Conservation (phyloP, 768 basidiomycete species). For the Amanita rimosa region DNA sequence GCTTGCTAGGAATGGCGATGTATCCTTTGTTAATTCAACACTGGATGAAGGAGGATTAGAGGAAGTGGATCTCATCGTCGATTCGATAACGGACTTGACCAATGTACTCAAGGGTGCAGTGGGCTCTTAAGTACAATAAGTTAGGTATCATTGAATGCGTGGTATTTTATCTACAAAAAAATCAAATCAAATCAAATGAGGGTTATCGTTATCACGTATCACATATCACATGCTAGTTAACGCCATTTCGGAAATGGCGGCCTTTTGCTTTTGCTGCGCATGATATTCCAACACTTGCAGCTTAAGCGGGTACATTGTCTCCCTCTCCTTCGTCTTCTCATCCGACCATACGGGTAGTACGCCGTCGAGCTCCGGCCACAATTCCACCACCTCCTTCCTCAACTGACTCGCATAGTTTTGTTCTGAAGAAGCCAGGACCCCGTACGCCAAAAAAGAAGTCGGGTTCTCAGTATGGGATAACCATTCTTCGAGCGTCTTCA, state of each 20-base stretch:
- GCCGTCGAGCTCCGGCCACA: conserved; percentile 17
- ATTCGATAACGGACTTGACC: conserved; percentile 41
- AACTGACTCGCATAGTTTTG: conserved; percentile 23
- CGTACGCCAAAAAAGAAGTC: conserved; percentile 24
- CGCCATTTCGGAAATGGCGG: too few species aligned
- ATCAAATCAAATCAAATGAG: too few species aligned
- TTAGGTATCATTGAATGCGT: too few species aligned
- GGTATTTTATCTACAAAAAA: too few species aligned
- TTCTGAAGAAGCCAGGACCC: conserved; percentile 23
- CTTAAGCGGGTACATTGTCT: conserved; percentile 25
- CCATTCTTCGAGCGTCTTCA: conserved; percentile 15
- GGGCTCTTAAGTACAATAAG: too few species aligned
- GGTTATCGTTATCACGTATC: too few species aligned
- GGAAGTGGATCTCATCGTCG: conserved; percentile 45
- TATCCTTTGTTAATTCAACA: conserved; percentile 18
- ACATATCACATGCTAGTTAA: too few species aligned
- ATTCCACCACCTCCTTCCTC: conserved; percentile 20
- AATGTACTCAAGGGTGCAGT: conserved; percentile 11
- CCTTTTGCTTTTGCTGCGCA: too few species aligned
- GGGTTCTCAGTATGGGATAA: conserved; percentile 13
- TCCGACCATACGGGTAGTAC: conserved; percentile 26
- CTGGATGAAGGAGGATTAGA: conserved; percentile 26
- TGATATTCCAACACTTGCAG: conserved; percentile 21
- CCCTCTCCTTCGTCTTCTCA: conserved; percentile 18
- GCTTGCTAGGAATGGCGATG: background rate